These are phyloP conservation scores for Colletotrichum lentis DNA, from an alignment of 2,329 filamentous ascomycete species.

Conservation along the genomic window DNA sequence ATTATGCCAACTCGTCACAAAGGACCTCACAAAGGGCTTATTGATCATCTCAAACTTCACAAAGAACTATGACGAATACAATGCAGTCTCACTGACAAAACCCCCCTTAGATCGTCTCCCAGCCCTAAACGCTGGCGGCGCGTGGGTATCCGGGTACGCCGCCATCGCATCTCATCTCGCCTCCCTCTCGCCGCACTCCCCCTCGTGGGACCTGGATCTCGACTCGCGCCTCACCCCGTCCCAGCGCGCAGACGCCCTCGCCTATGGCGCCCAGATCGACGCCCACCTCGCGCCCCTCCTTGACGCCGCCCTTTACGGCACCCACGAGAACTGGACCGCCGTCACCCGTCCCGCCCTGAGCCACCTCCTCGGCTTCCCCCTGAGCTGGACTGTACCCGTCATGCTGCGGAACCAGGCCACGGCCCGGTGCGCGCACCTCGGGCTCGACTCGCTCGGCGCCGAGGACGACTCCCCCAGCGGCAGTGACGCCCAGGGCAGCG, in stretches of 20 bases:
- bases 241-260: slow-evolving; percentile 58
- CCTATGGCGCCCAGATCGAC: slow-evolving; percentile 74
- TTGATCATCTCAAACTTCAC: slow-evolving; percentile 6
- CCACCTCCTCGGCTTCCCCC: slow-evolving; percentile 80
- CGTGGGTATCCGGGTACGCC: slow-evolving; percentile 68
- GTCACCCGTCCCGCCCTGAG: slow-evolving; percentile 84
- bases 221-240: slow-evolving; percentile 51
- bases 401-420: slow-evolving; percentile 75
- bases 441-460: slow-evolving; percentile 72
- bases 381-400: slow-evolving; percentile 86
- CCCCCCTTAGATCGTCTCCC: slow-evolving; percentile 60
- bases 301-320: slow-evolving; percentile 89
- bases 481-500: slow-evolving; percentile 42
- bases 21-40: slow-evolving; percentile 36
- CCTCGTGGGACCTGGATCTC: slow-evolving; percentile 43
- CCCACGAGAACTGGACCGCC: slow-evolving; percentile 83
- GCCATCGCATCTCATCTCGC: slow-evolving; percentile 67
- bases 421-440: slow-evolving; percentile 72
- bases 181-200: slow-evolving; percentile 46
- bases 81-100: slow-evolving; percentile 2
- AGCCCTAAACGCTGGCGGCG: slow-evolving; percentile 59
- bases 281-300: slow-evolving; percentile 79
- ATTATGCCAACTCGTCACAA: not conserved
- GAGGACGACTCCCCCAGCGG: slow-evolving; percentile 53
- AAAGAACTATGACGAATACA: slow-evolving; percentile 22